Conservation (phyloP, 345 rosid species). For the Bruguiera gymnorhiza region DNA sequence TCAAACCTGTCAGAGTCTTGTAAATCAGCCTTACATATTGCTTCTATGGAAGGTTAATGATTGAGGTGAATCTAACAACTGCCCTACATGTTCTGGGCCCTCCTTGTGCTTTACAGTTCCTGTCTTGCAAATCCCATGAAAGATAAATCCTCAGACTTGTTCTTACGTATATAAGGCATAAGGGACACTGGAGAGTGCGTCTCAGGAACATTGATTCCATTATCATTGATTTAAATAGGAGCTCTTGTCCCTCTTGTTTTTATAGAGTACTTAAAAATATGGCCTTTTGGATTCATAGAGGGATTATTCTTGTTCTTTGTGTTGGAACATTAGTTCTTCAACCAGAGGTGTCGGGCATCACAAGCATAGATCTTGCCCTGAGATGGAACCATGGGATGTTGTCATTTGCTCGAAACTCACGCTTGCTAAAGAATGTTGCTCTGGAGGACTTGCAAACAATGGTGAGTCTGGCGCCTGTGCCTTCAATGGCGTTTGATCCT, state of each 20-base stretch:
- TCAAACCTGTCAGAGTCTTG: constrained; percentile 82
- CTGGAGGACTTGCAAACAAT: constrained; percentile 27
- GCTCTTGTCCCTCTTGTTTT: constrained; percentile 14
- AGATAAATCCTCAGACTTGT: constrained; percentile 21
- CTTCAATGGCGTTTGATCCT: constrained; percentile 52
- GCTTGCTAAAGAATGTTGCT: constrained; percentile 39
- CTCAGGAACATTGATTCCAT: constrained; percentile 21
- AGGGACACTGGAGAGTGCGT: constrained; percentile 9
- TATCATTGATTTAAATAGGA: constrained; percentile 16
- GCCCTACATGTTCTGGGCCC: constrained; percentile 44
- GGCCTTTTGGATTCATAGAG: constrained; percentile 33
- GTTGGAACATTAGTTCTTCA: constrained; percentile 34
- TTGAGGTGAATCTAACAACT: constrained; percentile 49
- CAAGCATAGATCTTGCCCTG: constrained; percentile 34
- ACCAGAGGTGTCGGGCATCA: constrained; percentile 40
- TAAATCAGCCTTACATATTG: constrained; percentile 49
- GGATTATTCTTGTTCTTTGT: constrained; percentile 39
- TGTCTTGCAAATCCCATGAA: constrained; percentile 35
- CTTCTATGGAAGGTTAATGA: constrained; percentile 47
- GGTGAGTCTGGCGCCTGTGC: constrained; percentile 47
- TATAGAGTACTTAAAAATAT: constrained; percentile 29
- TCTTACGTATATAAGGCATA: constrained; percentile 33
- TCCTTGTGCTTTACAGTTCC: constrained; percentile 23
- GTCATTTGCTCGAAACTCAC: constrained; percentile 31
- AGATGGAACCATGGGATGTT: constrained; percentile 38